phyloP scores from a whole-genome alignment of 192 early-diverging fungal genomes.

The Coemansia sp. region DNA sequence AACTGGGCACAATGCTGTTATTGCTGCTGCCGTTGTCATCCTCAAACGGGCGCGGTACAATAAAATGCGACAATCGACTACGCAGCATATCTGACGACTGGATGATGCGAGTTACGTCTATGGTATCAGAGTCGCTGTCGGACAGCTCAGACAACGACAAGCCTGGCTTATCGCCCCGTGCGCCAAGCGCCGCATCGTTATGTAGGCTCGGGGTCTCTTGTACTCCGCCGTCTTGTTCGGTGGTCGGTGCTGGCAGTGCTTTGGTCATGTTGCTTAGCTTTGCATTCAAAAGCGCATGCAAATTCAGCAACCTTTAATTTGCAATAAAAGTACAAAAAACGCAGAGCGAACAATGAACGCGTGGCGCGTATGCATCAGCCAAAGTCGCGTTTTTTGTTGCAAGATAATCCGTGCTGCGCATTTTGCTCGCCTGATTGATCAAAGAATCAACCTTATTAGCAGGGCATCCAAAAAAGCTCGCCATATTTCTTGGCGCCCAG shows the following conservation, averaged over 20 bases:
- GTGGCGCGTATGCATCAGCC: neutral
- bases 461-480: too few relatives aligned
- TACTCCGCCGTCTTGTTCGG: too few relatives aligned
- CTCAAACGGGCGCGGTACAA: neutral
- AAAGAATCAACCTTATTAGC: too few relatives aligned
- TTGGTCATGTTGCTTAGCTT: too few relatives aligned
- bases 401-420: slow-evolving; percentile 11
- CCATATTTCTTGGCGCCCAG: too few relatives aligned
- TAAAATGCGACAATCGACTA: slow-evolving; percentile 1
- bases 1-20: neutral
- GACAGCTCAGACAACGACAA: neutral
- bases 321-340: slow-evolving; percentile 2
- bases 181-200: too few relatives aligned
- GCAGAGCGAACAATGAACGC: slow-evolving; percentile 3
- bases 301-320: neutral
- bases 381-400: slow-evolving; percentile 1
- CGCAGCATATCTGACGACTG: slow-evolving; percentile 15
- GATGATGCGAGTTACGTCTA: slow-evolving; percentile 24
- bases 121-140: slow-evolving; percentile 18
- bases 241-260: too few relatives aligned
- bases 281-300: neutral
- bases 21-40: neutral
- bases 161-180: too few relatives aligned
- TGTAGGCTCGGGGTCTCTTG: too few relatives aligned
- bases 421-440: neutral